Evolutionary conservation across 306 rosid species (phyloP).

Genomic region (Carpinus viminea): DNA sequence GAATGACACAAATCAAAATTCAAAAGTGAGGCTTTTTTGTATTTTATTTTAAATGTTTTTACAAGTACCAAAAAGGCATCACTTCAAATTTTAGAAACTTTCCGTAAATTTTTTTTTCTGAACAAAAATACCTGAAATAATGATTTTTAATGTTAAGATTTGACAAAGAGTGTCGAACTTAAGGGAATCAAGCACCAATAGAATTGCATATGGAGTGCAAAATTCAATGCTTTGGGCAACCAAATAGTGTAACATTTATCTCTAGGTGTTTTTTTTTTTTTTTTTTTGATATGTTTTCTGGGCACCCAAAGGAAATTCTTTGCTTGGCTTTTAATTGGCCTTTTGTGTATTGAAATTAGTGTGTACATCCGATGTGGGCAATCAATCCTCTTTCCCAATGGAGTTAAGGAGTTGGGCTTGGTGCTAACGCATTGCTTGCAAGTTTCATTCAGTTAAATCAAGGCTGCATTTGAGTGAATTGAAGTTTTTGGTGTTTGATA

Average conservation of each 20-base stretch:
- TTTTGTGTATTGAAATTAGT: constrained; percentile 7
- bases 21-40: too few species aligned
- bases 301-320: neutral
- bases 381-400: constrained; percentile 76
- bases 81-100: too few species aligned
- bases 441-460: too few species aligned
- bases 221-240: neutral
- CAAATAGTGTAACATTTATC: neutral
- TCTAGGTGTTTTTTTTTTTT: neutral
- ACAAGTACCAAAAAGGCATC: too few species aligned
- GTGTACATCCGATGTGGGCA: constrained; percentile 71
- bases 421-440: too few species aligned
- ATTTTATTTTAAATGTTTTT: too few species aligned
- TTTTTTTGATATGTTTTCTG: neutral
- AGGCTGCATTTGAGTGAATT: too few species aligned
- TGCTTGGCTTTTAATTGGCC: neutral
- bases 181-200: neutral
- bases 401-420: constrained; percentile 75
- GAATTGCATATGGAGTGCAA: neutral
- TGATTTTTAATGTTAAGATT: neutral
- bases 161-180: constrained; percentile 9
- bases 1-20: too few species aligned
- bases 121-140: too few species aligned
- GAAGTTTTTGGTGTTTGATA: too few species aligned
- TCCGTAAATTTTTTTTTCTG: too few species aligned